Evolutionary conservation across 2,329 filamentous ascomycete species (phyloP).

Genomic region (Chrysoporthe cubensis): DNA sequence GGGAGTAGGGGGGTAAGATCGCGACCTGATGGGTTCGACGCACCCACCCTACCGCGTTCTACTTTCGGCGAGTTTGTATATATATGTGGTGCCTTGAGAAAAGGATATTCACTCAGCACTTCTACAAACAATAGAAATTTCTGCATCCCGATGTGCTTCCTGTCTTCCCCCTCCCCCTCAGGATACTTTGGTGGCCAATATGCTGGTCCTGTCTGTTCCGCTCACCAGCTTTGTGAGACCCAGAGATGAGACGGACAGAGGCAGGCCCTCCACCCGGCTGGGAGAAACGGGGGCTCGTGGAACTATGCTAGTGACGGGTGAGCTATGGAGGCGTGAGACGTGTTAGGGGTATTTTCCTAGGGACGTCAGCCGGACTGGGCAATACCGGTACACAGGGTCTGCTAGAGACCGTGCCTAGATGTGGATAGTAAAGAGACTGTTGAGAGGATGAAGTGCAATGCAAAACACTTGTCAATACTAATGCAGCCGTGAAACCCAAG

Average conservation of each 20-base stretch:
- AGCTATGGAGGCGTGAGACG: background rate
- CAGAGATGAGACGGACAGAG: background rate
- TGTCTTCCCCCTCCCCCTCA: too few species aligned
- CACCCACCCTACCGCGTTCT: background rate
- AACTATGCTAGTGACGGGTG: background rate
- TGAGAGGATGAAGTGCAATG: slow-evolving; percentile 6
- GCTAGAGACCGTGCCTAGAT: background rate
- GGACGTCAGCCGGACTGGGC: background rate
- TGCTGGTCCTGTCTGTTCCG: background rate
- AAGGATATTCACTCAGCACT: background rate
- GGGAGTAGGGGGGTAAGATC: background rate
- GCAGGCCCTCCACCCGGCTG: too few species aligned
- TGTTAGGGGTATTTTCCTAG: background rate
- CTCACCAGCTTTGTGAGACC: too few species aligned
- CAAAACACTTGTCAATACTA: slow-evolving; percentile 12
- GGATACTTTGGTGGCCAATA: background rate
- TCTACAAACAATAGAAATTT: background rate
- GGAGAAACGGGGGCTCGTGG: too few species aligned
- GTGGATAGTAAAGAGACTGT: background rate
- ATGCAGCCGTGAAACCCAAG: slow-evolving; percentile 28
- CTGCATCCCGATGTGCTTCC: background rate
- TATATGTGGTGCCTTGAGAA: background rate
- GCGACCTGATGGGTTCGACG: background rate
- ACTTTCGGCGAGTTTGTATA: background rate
- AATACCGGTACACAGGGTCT: background rate